Conservation (phyloP, 441 rosid genomes). For the Hura crepitans region DNA sequence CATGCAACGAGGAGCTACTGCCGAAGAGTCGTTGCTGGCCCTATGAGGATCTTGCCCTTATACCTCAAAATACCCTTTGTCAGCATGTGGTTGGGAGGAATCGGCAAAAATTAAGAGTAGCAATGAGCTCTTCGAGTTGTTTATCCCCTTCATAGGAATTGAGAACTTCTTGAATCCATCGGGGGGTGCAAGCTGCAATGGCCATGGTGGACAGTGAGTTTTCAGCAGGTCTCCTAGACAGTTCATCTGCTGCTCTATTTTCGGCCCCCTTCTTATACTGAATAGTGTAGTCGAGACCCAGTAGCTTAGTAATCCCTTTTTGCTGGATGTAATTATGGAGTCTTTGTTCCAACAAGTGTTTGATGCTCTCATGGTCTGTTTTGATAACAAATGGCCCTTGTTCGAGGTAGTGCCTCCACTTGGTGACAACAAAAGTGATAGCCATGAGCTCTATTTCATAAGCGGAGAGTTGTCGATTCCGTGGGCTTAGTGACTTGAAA, state of each 20-base stretch:
- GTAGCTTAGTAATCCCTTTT: neutral
- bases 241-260: neutral
- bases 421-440: neutral
- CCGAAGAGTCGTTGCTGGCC: neutral
- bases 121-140: neutral
- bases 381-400: neutral
- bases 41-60: neutral
- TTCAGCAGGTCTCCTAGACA: neutral
- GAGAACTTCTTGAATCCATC: neutral
- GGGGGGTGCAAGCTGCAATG: no score
- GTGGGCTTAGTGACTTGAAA: neutral
- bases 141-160: neutral
- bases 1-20: neutral
- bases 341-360: neutral
- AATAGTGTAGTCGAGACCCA: neutral
- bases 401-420: slow-evolving; percentile 9
- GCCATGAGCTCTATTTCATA: slow-evolving; percentile 12
- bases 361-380: slow-evolving; percentile 9
- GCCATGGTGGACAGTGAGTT: no score
- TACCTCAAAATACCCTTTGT: neutral
- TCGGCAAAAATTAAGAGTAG: neutral
- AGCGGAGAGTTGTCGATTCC: neutral
- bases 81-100: neutral
- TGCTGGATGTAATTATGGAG: neutral
- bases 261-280: neutral